phyloP scores from a whole-genome alignment of 1,284 basidiomycete species.

The Phylloboletellus chloephorus region DNA sequence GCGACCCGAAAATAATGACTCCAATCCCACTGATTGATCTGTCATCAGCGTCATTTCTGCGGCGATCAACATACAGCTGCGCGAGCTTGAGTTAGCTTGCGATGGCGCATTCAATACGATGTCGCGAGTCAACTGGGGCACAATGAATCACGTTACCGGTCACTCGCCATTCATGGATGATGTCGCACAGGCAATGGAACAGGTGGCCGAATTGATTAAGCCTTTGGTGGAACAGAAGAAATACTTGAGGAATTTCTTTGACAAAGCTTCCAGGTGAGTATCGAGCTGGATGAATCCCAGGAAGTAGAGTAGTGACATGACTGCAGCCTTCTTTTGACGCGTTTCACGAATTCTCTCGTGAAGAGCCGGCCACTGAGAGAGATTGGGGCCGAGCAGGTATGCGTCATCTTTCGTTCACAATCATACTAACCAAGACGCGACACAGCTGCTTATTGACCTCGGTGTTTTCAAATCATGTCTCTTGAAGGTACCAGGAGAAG shows the following conservation, averaged over 20 bases:
- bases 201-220: slow-evolving; percentile 61
- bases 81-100: slow-evolving; percentile 76
- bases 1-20: slow-evolving; percentile 14
- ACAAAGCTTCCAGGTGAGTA: slow-evolving; percentile 80
- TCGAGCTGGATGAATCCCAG: neutral
- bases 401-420: slow-evolving; percentile 9
- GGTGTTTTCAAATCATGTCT: slow-evolving; percentile 81
- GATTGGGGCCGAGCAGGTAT: slow-evolving; percentile 88
- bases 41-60: slow-evolving; percentile 70
- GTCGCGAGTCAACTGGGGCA: slow-evolving; percentile 72
- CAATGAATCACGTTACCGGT: slow-evolving; percentile 77
- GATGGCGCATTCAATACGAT: slow-evolving; percentile 75
- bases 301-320: slow-evolving; percentile 1
- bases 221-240: slow-evolving; percentile 87
- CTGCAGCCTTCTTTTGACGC: slow-evolving; percentile 68
- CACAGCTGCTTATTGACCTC: slow-evolving; percentile 86
- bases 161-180: slow-evolving; percentile 79
- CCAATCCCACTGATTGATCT: slow-evolving; percentile 6
- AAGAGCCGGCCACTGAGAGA: slow-evolving; percentile 84
- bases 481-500: slow-evolving; percentile 74
- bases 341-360: slow-evolving; percentile 84
- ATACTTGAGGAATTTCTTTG: slow-evolving; percentile 85
- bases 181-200: slow-evolving; percentile 59
- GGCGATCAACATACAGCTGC: slow-evolving; percentile 71
- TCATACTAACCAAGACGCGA: slow-evolving; percentile 11